A percentile compares a stretch with the other conserved stretches of the same genome.
Conservation (phyloP, 768 basidiomycete genomes). For the Lentinula sp. region DNA sequence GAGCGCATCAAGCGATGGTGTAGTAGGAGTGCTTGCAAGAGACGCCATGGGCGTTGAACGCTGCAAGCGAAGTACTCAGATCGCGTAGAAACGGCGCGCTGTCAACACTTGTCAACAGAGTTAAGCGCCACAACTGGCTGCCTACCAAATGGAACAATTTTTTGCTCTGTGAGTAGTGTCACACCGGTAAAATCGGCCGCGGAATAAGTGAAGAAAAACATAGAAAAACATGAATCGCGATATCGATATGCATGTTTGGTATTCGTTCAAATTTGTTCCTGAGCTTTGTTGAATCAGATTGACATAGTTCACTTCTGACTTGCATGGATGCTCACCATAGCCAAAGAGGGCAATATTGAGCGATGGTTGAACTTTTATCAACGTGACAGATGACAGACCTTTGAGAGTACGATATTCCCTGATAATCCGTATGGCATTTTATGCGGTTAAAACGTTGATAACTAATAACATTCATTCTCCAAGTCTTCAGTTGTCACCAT, state of each 20-base stretch:
- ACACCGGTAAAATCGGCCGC: background rate
- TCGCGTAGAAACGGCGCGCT: too few relatives aligned
- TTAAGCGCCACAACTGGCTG: too few relatives aligned
- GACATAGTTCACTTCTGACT: background rate
- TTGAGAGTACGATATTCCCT: background rate
- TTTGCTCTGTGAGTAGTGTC: background rate
- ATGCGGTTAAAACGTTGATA: background rate
- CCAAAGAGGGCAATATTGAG: background rate
- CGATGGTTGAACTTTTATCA: background rate
- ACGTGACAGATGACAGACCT: background rate
- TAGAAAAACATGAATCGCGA: background rate
- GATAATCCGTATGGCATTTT: background rate
- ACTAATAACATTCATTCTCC: too few relatives aligned
- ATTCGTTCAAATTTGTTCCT: background rate
- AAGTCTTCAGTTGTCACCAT: too few relatives aligned
- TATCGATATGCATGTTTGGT: background rate
- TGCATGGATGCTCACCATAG: background rate
- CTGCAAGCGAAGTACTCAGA: too few relatives aligned
- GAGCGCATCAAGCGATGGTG: conserved; percentile 10
- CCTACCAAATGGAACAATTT: too few relatives aligned
- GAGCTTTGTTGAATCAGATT: background rate
- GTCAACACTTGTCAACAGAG: too few relatives aligned
- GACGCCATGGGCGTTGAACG: background rate
- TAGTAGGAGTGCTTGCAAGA: background rate
- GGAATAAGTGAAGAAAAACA: background rate